A percentile compares a stretch with the other conserved stretches of the same genome.
Evolutionary conservation across 2,329 filamentous ascomycete genomes (phyloP).

Genomic region (Paraconiothyrium sp.): DNA sequence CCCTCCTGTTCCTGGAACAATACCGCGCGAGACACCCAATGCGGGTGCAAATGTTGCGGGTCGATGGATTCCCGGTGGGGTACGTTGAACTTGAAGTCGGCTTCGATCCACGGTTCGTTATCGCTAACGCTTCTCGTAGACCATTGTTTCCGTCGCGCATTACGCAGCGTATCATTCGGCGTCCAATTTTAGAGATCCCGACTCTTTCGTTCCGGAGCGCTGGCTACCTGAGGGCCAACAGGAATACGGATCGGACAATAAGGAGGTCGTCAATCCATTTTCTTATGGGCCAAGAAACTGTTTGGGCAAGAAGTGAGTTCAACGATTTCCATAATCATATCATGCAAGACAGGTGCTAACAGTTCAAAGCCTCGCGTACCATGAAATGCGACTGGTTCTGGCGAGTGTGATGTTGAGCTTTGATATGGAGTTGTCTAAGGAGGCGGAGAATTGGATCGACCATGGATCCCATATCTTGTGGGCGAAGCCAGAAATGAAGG

Average conservation of each 20-base stretch:
- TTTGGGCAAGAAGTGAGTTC: slow-evolving; percentile 47
- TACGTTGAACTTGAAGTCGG: slow-evolving; percentile 14
- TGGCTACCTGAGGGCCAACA: slow-evolving; percentile 41
- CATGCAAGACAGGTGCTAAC: slow-evolving; percentile 7
- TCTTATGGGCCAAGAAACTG: slow-evolving; percentile 40
- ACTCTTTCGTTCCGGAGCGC: slow-evolving; percentile 43
- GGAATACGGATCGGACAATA: slow-evolving; percentile 36
- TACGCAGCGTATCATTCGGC: slow-evolving; percentile 33
- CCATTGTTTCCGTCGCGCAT: slow-evolving; percentile 20
- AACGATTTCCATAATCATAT: not conserved
- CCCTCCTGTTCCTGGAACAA: slow-evolving; percentile 52
- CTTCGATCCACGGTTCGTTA: slow-evolving; percentile 1
- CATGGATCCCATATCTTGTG: slow-evolving; percentile 46
- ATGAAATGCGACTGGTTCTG: slow-evolving; percentile 42
- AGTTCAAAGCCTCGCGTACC: slow-evolving; percentile 38
- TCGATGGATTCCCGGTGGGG: slow-evolving; percentile 42
- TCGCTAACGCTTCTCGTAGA: slow-evolving; percentile 19
- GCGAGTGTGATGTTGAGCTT: slow-evolving; percentile 37
- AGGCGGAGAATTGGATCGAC: slow-evolving; percentile 22
- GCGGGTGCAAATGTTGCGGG: slow-evolving; percentile 42
- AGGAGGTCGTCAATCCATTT: slow-evolving; percentile 35
- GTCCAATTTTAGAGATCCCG: slow-evolving; percentile 36
- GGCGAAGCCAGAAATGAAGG: slow-evolving; percentile 43
- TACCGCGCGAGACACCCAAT: slow-evolving; percentile 38
- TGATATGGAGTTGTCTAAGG: slow-evolving; percentile 32